A percentile compares a stretch with the other conserved stretches of the same genome.
phyloP scores from a whole-genome alignment of 257 asterid genomes.

The Jaltomata sinuosa region DNA sequence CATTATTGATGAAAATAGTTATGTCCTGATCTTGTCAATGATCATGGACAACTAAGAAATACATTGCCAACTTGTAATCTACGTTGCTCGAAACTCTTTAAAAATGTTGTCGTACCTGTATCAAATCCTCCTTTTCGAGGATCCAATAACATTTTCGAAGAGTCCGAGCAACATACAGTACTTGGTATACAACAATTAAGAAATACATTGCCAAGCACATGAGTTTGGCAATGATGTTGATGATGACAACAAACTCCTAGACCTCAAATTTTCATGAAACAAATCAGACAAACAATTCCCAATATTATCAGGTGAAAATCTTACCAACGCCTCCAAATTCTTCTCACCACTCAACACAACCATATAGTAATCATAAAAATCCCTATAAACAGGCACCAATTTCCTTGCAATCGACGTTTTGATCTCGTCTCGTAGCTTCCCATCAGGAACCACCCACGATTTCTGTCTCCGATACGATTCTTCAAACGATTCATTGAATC shows the following conservation, averaged over 20 bases:
- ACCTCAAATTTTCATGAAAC: slow-evolving; percentile 25
- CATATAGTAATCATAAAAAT: slow-evolving; percentile 36
- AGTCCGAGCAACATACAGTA: neutral
- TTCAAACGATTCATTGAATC: slow-evolving; percentile 42
- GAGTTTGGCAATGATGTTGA: slow-evolving; percentile 18
- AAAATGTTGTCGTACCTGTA: too few species aligned
- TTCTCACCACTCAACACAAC: slow-evolving; percentile 25
- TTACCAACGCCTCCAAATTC: slow-evolving; percentile 32
- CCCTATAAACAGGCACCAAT: slow-evolving; percentile 43
- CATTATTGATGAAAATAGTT: too few species aligned
- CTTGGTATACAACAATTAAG: neutral
- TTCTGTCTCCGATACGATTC: slow-evolving; percentile 42
- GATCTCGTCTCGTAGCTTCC: slow-evolving; percentile 53
- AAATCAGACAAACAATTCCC: slow-evolving; percentile 53
- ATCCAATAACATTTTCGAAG: neutral
- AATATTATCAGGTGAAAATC: slow-evolving; percentile 55
- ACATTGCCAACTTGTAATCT: too few species aligned
- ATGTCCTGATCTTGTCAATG: neutral
- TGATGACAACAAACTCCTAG: slow-evolving; percentile 18
- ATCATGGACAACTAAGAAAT: too few species aligned
- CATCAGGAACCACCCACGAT: slow-evolving; percentile 44
- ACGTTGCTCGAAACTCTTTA: too few species aligned
- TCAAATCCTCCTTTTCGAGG: too few species aligned
- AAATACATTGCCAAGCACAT: slow-evolving; percentile 23
- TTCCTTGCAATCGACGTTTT: slow-evolving; percentile 44